Conservation (phyloP, 2,329 filamentous ascomycete genomes). For the Torrubiella hemipterigena region DNA sequence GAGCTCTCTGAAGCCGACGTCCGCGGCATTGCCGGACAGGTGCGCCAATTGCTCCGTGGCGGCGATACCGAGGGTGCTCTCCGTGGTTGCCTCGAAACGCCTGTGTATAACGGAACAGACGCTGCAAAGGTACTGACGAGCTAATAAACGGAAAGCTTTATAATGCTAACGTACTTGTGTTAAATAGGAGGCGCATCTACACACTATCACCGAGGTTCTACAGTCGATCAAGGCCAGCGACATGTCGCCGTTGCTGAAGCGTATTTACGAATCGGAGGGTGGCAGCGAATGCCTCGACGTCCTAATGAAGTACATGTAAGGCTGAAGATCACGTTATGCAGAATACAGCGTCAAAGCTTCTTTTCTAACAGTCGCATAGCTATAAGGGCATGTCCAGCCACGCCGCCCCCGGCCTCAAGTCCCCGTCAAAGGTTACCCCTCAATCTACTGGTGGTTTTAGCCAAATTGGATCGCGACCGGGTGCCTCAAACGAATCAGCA, state of each 20-base stretch:
- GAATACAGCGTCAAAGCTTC: background rate
- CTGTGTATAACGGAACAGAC: conserved; percentile 57
- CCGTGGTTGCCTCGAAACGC: conserved; percentile 71
- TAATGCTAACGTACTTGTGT: background rate
- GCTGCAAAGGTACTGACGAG: conserved; percentile 37
- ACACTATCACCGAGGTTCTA: conserved; percentile 82
- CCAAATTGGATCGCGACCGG: conserved; percentile 52
- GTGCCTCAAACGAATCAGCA: conserved; percentile 50
- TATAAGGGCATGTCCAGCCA: conserved; percentile 76
- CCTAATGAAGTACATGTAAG: conserved; percentile 94
- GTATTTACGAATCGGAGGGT: conserved; percentile 65
- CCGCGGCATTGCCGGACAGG: conserved; percentile 64
- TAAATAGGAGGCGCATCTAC: conserved; percentile 67
- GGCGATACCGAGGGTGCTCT: conserved; percentile 83
- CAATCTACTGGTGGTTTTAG: conserved; percentile 76
- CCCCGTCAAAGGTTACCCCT: conserved; percentile 43
- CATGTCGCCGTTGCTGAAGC: conserved; percentile 78
- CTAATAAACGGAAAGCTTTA: background rate
- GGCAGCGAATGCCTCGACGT: conserved; percentile 82
- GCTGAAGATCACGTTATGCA: conserved; percentile 10
- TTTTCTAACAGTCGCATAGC: conserved; percentile 26
- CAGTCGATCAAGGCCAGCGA: conserved; percentile 94
- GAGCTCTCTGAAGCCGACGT: conserved; percentile 69
- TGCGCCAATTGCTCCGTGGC: conserved; percentile 75
- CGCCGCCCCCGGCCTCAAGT: conserved; percentile 28